Base-by-base conservation (phyloP, 1,284 basidiomycete species). In the Anthracocystis setariae region DNA sequence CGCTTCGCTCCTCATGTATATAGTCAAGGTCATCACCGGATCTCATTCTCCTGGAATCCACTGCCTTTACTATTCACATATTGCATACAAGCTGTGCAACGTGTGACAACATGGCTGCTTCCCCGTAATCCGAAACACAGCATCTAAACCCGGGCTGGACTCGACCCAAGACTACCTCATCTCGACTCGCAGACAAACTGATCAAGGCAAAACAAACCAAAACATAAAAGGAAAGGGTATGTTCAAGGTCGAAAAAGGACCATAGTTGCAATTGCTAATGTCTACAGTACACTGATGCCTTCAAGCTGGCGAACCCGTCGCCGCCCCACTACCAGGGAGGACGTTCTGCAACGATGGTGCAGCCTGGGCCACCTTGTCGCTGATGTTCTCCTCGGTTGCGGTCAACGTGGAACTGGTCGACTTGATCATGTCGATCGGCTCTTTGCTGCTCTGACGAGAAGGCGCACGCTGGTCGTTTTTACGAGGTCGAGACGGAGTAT, bases 361-460 rank as follows among this genome's bases (percentile, higher is more conserved):
- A 18, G 67, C 57, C 43, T 56, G 50, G 3, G 33, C 52, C 5
- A 47, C 12, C 9, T 49, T 46, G 13, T 63, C 51, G 18, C 37
- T 52, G 17, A 55, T 20, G 8, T 37, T 37, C 13, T 37, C 35
- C n/a, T 33, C 32, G 8, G 35, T 37, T 17, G 35, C 15, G 13
- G 5, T n/a, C 12, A 37, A 37, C 8, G 12, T 37, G 35, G 35
- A 37, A 15, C 35, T 37, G 13, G 18, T 50, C 21, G 25, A 21
- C 32, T 59, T 59, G 46, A 27, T 29, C 25, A 46, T 29, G 21
- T 25, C 42, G 59, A 62, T 58, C 13, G 50, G 47, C 5, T 66
- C 69, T 18, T 50, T 35, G 43, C 69, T 72, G 56, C 38, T 66
- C 32, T 72, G 63, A 39, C 69, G 58, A 40, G 69, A 72, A 24